Evolutionary conservation across 257 asterid genomes (phyloP), one percentile per base, ranked within the genome.

Genomic region (Hygrophila difformis): DNA sequence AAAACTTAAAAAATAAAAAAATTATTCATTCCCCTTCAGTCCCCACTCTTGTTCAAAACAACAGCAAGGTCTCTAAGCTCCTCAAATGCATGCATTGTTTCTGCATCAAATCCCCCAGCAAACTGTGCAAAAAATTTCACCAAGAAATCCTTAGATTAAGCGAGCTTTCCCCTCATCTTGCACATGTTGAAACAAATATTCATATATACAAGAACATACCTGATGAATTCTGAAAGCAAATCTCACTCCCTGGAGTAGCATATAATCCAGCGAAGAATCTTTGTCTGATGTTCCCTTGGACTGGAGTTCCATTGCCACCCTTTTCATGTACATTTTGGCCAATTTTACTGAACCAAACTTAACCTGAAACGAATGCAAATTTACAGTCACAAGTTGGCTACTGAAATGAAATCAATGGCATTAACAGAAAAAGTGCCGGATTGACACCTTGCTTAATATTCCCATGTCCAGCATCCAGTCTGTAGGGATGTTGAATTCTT

Each of bases 91-190:
- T 74, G 85, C 97, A 87, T 87, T 2, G 94, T 87, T 61, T 87
- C 97, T 1, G 87, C 78, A 67, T 87, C 97, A 65, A 87, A 83
- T 39, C 97, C 97, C 73, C 97, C 94, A 3, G 97, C 97, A 70
- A 87, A 87, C 94, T 87, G 94, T 71, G 57, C 47, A 34, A 48
- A 37, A n/a, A 41, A 1, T 10, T 20, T 10, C 5, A 1, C 47
- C 31, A 26, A 10, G 37, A 33, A 33, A 5, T 0, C 8, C 2
- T 33, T 12, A 33, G 3, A 5, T 5, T 33, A 2, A 9, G 12
- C 6, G 37, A 5, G 3, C 37, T 33, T 10, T 5, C 12, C 12
- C 37, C 8, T 10, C 2, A 33, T 5, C 37, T 5, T 12, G 12
- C 3, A 33, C 31, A 26, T n/a, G n/a, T n/a, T n/a, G n/a, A 26